phyloP scores from a whole-genome alignment of 176 grass and related monocot species.

The Cocos nucifera region DNA sequence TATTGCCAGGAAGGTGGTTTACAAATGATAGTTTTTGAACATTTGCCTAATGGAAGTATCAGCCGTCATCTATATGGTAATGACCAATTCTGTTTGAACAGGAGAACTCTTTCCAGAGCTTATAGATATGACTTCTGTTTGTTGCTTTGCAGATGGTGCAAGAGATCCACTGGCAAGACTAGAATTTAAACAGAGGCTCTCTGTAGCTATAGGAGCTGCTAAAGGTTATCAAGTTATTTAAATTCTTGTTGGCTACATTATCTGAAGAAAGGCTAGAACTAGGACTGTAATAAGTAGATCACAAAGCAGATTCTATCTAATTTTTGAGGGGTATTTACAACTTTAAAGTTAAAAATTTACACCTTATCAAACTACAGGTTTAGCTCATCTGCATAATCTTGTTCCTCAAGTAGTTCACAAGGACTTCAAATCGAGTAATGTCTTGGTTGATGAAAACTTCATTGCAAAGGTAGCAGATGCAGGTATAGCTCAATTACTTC shows the following conservation, averaged over 20 bases:
- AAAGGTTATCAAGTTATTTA: slow-evolving; percentile 45
- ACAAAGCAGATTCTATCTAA: too few relatives aligned
- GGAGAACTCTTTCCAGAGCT: too few relatives aligned
- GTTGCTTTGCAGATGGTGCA: slow-evolving; percentile 33
- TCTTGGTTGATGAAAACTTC: slow-evolving; percentile 94
- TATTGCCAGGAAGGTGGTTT: slow-evolving; percentile 82
- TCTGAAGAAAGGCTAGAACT: too few relatives aligned
- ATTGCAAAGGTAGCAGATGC: slow-evolving; percentile 86
- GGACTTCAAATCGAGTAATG: slow-evolving; percentile 83
- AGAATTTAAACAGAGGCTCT: slow-evolving; percentile 93
- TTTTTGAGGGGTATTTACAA: too few relatives aligned
- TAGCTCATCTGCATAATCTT: slow-evolving; percentile 62
- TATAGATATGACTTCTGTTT: too few relatives aligned
- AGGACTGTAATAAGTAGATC: too few relatives aligned
- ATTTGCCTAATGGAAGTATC: slow-evolving; percentile 89
- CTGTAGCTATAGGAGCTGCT: slow-evolving; percentile 82
- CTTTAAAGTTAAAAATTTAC: too few relatives aligned
- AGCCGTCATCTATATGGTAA: slow-evolving; percentile 75
- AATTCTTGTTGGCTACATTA: too few relatives aligned
- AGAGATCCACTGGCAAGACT: slow-evolving; percentile 54
- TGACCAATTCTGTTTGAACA: not conserved
- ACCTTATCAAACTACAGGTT: slow-evolving; percentile 36
- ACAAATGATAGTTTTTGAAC: slow-evolving; percentile 81
- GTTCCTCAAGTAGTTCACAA: slow-evolving; percentile 63
- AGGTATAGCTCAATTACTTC: slow-evolving; percentile 45